Percentiles rank a stretch among this genome's conserved stretches.
Conservation (phyloP, 2,329 filamentous ascomycete species). For the Lasiodiplodia sp. region DNA sequence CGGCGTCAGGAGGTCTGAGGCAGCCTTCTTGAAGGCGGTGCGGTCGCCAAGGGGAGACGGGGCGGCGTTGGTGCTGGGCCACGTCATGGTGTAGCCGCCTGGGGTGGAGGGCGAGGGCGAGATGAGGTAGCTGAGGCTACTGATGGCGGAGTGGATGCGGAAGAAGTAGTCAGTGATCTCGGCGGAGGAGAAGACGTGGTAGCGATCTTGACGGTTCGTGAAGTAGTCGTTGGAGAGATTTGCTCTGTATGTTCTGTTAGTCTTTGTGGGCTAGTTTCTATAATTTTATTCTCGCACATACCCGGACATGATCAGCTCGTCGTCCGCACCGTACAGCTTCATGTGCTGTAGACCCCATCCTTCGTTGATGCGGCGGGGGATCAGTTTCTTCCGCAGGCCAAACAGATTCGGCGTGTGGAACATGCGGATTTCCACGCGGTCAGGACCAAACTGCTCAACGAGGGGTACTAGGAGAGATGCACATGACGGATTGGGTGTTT, state of each 20-base stretch:
- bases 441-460: slow-evolving; percentile 81
- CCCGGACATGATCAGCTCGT: slow-evolving; percentile 94
- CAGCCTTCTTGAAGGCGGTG: slow-evolving; percentile 70
- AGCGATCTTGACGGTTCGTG: slow-evolving; percentile 92
- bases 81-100: slow-evolving; percentile 65
- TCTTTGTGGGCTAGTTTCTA: background rate
- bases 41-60: slow-evolving; percentile 77
- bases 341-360: slow-evolving; percentile 99
- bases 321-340: slow-evolving; percentile 96
- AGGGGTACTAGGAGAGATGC: slow-evolving; percentile 87
- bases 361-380: slow-evolving; percentile 93
- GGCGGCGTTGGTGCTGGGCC: slow-evolving; percentile 77
- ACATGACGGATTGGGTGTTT: slow-evolving; percentile 84
- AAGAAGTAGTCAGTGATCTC: slow-evolving; percentile 84
- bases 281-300: slow-evolving; percentile 47
- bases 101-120: slow-evolving; percentile 63
- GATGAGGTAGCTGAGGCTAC: slow-evolving; percentile 82
- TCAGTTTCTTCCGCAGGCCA: slow-evolving; percentile 79
- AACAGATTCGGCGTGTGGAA: slow-evolving; percentile 97
- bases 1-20: slow-evolving; percentile 70
- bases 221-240: slow-evolving; percentile 96
- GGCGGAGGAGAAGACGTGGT: slow-evolving; percentile 85
- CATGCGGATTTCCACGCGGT: slow-evolving; percentile 92
- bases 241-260: slow-evolving; percentile 58
- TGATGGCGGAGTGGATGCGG: slow-evolving; percentile 76